phyloP scores from a whole-genome alignment of 192 early-diverging fungal genomes.

The Umbelopsis isabellina region DNA sequence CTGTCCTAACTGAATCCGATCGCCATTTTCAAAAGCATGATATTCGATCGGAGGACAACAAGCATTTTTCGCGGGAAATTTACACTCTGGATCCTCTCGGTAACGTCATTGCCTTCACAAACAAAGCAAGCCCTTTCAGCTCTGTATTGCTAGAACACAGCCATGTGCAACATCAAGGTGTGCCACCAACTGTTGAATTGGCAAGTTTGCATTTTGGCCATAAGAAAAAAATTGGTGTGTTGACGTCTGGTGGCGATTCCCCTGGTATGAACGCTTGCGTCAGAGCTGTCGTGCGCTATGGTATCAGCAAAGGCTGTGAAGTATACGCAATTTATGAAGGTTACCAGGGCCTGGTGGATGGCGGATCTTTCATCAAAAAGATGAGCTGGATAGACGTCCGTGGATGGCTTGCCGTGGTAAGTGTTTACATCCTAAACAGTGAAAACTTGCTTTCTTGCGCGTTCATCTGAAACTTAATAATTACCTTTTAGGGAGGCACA shows the following conservation, averaged over 20 bases:
- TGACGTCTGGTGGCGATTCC: slow-evolving; percentile 92
- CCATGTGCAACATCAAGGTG: neutral
- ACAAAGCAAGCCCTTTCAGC: slow-evolving; percentile 41
- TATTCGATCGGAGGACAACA: slow-evolving; percentile 21
- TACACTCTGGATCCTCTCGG: slow-evolving; percentile 80
- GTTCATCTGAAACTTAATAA: neutral
- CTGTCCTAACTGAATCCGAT: slow-evolving; percentile 35
- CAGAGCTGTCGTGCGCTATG: slow-evolving; percentile 84
- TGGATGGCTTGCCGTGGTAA: slow-evolving; percentile 74
- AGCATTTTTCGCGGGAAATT: slow-evolving; percentile 35
- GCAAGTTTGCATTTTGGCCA: neutral
- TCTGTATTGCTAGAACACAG: neutral
- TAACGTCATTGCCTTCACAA: slow-evolving; percentile 77
- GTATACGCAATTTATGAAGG: slow-evolving; percentile 96
- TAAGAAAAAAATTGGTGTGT: slow-evolving; percentile 81
- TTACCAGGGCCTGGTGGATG: slow-evolving; percentile 95
- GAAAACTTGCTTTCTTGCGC: neutral
- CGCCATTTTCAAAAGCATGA: slow-evolving; percentile 42
- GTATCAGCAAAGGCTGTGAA: slow-evolving; percentile 77
- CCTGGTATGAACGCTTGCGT: slow-evolving; percentile 99
- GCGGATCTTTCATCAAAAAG: slow-evolving; percentile 82
- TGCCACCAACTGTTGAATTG: neutral
- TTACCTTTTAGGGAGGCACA: slow-evolving; percentile 75
- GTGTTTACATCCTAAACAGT: slow-evolving; percentile 17
- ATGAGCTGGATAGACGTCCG: slow-evolving; percentile 89